Evolutionary conservation across 441 rosid genomes (phyloP), one percentile per base, ranked within the genome.

Genomic region (Bocquillonia castaneifolia): DNA sequence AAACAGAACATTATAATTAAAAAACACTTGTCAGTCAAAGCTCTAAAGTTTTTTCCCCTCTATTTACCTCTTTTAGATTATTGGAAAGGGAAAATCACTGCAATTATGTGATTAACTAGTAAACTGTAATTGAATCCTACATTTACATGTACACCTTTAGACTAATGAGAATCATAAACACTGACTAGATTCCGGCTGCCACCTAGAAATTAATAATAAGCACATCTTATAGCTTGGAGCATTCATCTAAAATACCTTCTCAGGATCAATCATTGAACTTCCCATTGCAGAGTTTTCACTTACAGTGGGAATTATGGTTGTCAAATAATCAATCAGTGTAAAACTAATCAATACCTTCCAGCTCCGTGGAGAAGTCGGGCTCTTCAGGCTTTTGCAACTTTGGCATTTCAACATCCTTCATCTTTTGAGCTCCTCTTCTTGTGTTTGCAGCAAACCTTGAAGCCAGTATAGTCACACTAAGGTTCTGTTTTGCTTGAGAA

Each of bases 381-480:
- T 93, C 98, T 22, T 86, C 83, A 0, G 98, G 98, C 75, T 91
- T 89, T 57, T 71, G 94, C 59, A 91, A 75, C 86, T 77, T 91
- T 0, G 85, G 91, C 88, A 86, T 57, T 34, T 68, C 82, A 3
- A 77, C 84, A 39, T 76, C 84, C 73, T 88, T 85, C 50, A 72
- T 61, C 78, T 83, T 89, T 76, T 79, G 86, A 40, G 81, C 83
- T 18, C 92, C 87, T 63, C 87, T 82, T 56, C 92, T 77, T 0
- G 97, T 82, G 79, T 86, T 91, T 58, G 92, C 88, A 26, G 97
- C 97, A 75, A 93, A 89, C 54, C 90, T 81, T 0, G 96, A 86
- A 66, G 97, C 96, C 40, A 88, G 56, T 50, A 84, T 72, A 0
- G 94, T 88, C 13, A 87, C 88, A 9, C 89, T 85, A 0, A 88